phyloP scores from a whole-genome alignment of 23 red algal species.

The Gracilaria domingensis region DNA sequence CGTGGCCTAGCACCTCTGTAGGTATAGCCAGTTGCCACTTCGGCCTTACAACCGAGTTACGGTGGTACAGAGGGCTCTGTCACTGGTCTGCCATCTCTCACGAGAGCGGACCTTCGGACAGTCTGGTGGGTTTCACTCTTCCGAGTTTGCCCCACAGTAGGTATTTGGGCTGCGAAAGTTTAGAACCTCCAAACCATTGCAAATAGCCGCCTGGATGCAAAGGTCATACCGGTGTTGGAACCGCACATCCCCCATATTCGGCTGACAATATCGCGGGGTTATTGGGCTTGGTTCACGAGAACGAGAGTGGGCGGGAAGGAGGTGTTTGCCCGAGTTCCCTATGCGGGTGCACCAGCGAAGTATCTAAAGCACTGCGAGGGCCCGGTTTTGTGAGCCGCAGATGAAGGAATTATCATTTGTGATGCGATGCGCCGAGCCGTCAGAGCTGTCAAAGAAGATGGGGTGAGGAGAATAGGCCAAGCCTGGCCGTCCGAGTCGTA shows the following conservation, averaged over 20 bases:
- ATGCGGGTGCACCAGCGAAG: too few relatives aligned
- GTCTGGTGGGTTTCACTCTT: too few relatives aligned
- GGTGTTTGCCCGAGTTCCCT: too few relatives aligned
- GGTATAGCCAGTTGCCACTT: too few relatives aligned
- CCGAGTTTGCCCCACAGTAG: too few relatives aligned
- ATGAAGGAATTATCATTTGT: not conserved
- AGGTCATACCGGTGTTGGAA: not conserved
- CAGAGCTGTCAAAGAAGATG: not conserved
- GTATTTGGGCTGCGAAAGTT: not conserved
- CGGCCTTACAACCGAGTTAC: too few relatives aligned
- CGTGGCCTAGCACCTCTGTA: too few relatives aligned
- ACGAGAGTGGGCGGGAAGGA: not conserved
- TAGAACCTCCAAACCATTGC: not conserved
- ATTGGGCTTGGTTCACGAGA: not conserved
- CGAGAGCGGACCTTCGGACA: too few relatives aligned
- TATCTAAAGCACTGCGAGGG: too few relatives aligned
- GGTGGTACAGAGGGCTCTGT: too few relatives aligned
- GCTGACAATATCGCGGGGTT: not conserved
- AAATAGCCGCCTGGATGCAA: slow-evolving; percentile 14
- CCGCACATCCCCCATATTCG: not conserved
- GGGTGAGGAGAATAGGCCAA: not conserved
- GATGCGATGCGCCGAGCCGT: not conserved
- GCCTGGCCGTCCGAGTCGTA: not conserved
- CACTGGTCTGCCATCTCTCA: too few relatives aligned
- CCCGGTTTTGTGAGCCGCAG: too few relatives aligned